Evolutionary conservation across 352 stramenopile genomes (phyloP), one percentile per base, ranked within the genome.

Genomic region (Phytophthora pisi): DNA sequence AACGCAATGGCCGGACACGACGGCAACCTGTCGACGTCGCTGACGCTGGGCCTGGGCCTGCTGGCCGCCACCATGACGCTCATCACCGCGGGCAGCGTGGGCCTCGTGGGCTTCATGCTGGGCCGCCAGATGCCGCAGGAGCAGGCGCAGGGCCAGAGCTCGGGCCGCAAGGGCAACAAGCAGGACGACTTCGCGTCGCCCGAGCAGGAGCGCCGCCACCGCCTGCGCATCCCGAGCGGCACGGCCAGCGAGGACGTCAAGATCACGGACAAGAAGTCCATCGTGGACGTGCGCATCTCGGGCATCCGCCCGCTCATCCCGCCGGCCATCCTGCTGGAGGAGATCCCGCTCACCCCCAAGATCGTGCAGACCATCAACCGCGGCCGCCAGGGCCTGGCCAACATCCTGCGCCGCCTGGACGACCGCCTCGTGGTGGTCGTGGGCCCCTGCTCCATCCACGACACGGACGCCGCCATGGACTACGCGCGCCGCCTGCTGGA

Each of bases 361-460:
- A 93, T 94, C 57, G 81, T 82, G 54, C 82, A 92, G 51, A 96
- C 88, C 15, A 89, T 96, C 51, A 95, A 83, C 65, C 77, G 78
- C 18, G 83, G 85, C 0, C 87, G 90, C 16, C 84, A 95, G 64
- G 82, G 74, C 7, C 66, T 95, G 13, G 74, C 79, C 53, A 93
- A 93, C 57, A 76, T 96, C 24, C 56, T 97, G 51, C 79, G 82
- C 57, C 84, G 86, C 63, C 80, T 91, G 61, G 90, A 97, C 55
- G 90, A 96, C 68, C 86, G 90, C 20, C 78, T 97, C 38, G 83
- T 82, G 49, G 89, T 95, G 8, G 70, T 97, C 1, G 90, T 97
- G 23, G 90, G 90, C 10, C 90, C 90, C 1, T 97, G 90, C 83
- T 97, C 90, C 38, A 95, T 97, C 62, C 90, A 97, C 72, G 87